Evolutionary conservation across 2,329 filamentous ascomycete genomes (phyloP), one percentile per base, ranked within the genome.

Genomic region (Colletotrichum godetiae): DNA sequence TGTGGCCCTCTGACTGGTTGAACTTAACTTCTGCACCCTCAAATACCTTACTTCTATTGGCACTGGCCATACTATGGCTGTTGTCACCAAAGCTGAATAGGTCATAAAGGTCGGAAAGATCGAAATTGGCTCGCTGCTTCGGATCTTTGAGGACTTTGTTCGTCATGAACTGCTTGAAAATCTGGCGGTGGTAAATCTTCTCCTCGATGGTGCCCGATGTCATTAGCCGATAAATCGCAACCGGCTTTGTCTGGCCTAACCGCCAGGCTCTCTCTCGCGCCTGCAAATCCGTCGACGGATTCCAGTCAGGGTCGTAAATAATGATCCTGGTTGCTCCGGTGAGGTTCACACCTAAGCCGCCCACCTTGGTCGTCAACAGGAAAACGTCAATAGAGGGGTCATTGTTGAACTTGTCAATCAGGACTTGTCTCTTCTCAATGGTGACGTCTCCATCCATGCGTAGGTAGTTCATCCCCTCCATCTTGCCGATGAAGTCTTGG

Each of bases 221-320:
- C 94, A 99, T 97, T n/a, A 99, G 88, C 46, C 97, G 93, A 81
- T 98, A 99, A 27, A 99, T 98, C 5, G 95, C 95, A 33, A 99
- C 97, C 60, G 98, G 95, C 67, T 93, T 92, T 82, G 97, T 98
- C 84, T 99, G 97, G 0, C 97, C 97, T 2, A 99, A 86, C 70
- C 97, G 92, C 97, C 97, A 99, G 6, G 97, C 97, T 78, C 97
- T 91, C 83, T 99, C 97, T 60, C 97, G 92, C 19, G 97, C 97
- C 84, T 99, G 97, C 31, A 98, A 88, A 79, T 99, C 97, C 0
- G 96, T 98, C 0, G 96, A 98, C 2, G 96, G 97, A 78, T 98
- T 98, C 97, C 97, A 99, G 80, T 99, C 97, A 0, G 97, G 97
- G 79, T 99, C 97, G 79, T 97, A 99, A 67, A 99, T 98, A 79